phyloP scores from a whole-genome alignment of 2,329 filamentous ascomycete genomes.

The Botrytis deweyae region DNA sequence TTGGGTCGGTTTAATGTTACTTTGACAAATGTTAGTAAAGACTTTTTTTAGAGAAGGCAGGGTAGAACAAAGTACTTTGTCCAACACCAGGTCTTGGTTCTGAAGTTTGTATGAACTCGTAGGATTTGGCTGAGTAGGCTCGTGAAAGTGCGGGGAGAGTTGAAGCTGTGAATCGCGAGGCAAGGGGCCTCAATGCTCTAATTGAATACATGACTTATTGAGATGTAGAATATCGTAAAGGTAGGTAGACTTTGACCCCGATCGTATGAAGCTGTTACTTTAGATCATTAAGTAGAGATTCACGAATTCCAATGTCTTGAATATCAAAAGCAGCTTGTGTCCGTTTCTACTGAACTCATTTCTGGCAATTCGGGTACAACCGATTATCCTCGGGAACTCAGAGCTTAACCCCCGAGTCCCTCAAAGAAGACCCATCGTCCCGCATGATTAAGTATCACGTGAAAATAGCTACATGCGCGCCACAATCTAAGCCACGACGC shows the following conservation, averaged over 20 bases:
- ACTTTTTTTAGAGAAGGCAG: neutral
- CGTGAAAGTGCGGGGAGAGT: constrained; percentile 36
- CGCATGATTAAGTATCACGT: neutral
- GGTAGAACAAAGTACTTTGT: constrained; percentile 59
- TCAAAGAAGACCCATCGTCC: neutral
- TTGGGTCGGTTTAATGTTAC: constrained; percentile 93
- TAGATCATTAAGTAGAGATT: neutral
- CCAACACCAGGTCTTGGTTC: constrained; percentile 86
- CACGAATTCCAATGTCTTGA: neutral
- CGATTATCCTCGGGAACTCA: constrained; percentile 13
- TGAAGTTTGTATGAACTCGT: constrained; percentile 81
- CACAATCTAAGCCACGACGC: constrained; percentile 11
- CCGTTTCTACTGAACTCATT: neutral
- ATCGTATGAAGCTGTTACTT: neutral
- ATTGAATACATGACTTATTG: constrained; percentile 36
- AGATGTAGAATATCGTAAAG: neutral
- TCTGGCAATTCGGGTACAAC: neutral
- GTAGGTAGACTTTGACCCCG: neutral
- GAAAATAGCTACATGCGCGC: neutral
- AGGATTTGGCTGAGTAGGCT: constrained; percentile 46
- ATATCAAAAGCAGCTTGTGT: constrained; percentile 2
- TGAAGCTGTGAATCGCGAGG: constrained; percentile 35
- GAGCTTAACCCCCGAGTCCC: neutral
- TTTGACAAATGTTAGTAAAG: constrained; percentile 41
- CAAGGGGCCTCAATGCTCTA: constrained; percentile 35